A percentile compares a stretch with the other conserved stretches of the same genome.
phyloP scores from a whole-genome alignment of 176 grass and related monocot genomes.

The Phragmites australis region DNA sequence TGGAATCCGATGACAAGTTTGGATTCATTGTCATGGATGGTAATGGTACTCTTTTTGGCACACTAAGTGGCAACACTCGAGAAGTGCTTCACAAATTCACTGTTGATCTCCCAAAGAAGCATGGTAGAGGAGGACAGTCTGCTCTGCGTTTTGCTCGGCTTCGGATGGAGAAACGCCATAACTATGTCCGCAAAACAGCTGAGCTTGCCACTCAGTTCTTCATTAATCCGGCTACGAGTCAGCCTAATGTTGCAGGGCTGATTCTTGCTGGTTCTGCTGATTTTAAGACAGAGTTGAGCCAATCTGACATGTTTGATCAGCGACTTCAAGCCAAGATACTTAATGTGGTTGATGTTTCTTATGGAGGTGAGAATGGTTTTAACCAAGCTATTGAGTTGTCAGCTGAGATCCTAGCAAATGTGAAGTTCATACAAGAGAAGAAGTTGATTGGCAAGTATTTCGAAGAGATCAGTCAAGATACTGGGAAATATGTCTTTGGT shows the following conservation, averaged over 20 bases:
- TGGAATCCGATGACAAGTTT: slow-evolving; percentile 61
- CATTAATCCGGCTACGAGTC: slow-evolving; percentile 55
- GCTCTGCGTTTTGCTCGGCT: slow-evolving; percentile 60
- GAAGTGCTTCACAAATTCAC: slow-evolving; percentile 59
- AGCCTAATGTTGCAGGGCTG: slow-evolving; percentile 54
- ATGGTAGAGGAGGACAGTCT: slow-evolving; percentile 59
- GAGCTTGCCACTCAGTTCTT: slow-evolving; percentile 59
- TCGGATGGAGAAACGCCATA: slow-evolving; percentile 60
- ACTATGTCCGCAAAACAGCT: slow-evolving; percentile 56
- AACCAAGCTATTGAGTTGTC: slow-evolving; percentile 62
- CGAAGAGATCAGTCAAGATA: slow-evolving; percentile 63
- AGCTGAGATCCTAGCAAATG: slow-evolving; percentile 57
- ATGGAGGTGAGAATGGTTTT: slow-evolving; percentile 54
- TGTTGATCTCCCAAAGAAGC: slow-evolving; percentile 63
- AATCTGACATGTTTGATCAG: slow-evolving; percentile 59
- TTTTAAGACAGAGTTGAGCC: slow-evolving; percentile 59
- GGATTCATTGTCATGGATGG: slow-evolving; percentile 65
- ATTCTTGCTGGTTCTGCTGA: slow-evolving; percentile 63
- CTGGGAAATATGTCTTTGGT: slow-evolving; percentile 57
- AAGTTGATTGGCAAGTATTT: slow-evolving; percentile 58
- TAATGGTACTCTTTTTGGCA: slow-evolving; percentile 62
- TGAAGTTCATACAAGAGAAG: slow-evolving; percentile 58
- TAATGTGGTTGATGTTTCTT: slow-evolving; percentile 62
- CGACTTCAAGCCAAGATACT: slow-evolving; percentile 52
- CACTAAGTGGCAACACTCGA: slow-evolving; percentile 56